Evolutionary conservation across 148 eudicot genomes (phyloP), one percentile per base, ranked within the genome.

Genomic region (Limonium bicolor): DNA sequence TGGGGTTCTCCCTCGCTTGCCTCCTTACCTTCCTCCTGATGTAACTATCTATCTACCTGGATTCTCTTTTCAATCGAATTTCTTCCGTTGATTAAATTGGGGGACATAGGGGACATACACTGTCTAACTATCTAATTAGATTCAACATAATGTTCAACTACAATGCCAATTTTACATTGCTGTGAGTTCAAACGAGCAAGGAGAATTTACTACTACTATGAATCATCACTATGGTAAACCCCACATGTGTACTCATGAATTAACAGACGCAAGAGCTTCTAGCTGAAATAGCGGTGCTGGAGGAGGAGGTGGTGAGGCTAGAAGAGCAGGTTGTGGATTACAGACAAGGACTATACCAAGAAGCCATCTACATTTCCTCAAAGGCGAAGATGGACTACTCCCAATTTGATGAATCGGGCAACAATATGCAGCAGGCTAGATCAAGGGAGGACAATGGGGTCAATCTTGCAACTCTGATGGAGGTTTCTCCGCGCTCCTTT

Each of bases 331-430:
- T 42, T 42, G 47, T 42, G 27, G 16, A 31, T 42, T 42, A 25
- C 16, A 42, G 47, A 6, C 19, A 42, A 42, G 47, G 29, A 1
- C 47, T 42, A n/a, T 42, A 42, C 47, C 47, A 43, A 43, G 92
- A 82, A 65, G 78, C 78, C 21, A 59, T 74, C 19, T 56, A 53
- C 54, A 51, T 46, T 14, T 67, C 70, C 35, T 69, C 90, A 29
- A 60, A 51, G 56, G 65, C 43, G 41, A 73, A 44, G 59, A 23
- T 61, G 21, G 80, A 71, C 21, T 53, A 47, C 41, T 42, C 64
- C 8, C 64, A 51, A 14, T 18, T 53, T 5, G 42, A 11, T 7
- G 10, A 38, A 12, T 50, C 58, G 27, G 44, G 45, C 53, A 56
- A 36, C 41, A 49, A 33, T 25, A 26, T 27, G 10, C 38, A 39